Conservation (phyloP, 2,329 filamentous ascomycete species). For the Cordyceps cateniannulata region DNA sequence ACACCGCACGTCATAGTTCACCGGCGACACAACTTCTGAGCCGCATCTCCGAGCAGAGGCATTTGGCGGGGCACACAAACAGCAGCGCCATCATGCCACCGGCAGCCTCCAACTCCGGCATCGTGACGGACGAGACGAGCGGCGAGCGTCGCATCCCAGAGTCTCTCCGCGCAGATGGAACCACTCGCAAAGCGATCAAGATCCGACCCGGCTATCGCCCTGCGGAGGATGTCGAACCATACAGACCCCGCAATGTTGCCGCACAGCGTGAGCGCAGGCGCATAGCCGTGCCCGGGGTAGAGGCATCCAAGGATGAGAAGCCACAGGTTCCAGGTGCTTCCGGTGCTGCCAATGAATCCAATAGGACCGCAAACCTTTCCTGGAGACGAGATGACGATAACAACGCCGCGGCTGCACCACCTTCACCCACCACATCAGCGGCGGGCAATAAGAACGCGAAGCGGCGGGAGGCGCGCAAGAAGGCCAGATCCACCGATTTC, state of each 20-base stretch:
- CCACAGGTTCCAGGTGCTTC: conserved; percentile 27
- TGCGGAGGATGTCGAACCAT: conserved; percentile 91
- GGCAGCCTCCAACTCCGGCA: conserved; percentile 58
- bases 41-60: neutral
- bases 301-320: conserved; percentile 44
- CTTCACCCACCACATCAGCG: conserved; percentile 20
- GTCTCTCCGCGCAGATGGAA: conserved; percentile 80
- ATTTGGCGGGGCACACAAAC: conserved; percentile 1
- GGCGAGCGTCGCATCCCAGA: conserved; percentile 87
- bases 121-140: conserved; percentile 66
- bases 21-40: neutral
- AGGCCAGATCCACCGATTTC: conserved; percentile 48
- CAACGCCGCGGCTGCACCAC: neutral
- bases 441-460: conserved; percentile 83
- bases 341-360: neutral
- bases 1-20: neutral
- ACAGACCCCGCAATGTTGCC: conserved; percentile 87
- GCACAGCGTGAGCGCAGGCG: conserved; percentile 68
- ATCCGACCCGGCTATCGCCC: conserved; percentile 90
- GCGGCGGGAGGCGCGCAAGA: conserved; percentile 50
- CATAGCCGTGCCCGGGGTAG: conserved; percentile 65
- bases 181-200: conserved; percentile 87
- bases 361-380: neutral
- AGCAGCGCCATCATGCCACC: conserved; percentile 34
- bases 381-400: conserved; percentile 3